phyloP scores from a whole-genome alignment of 352 stramenopile genomes.

The Globisporangium ultimum region DNA sequence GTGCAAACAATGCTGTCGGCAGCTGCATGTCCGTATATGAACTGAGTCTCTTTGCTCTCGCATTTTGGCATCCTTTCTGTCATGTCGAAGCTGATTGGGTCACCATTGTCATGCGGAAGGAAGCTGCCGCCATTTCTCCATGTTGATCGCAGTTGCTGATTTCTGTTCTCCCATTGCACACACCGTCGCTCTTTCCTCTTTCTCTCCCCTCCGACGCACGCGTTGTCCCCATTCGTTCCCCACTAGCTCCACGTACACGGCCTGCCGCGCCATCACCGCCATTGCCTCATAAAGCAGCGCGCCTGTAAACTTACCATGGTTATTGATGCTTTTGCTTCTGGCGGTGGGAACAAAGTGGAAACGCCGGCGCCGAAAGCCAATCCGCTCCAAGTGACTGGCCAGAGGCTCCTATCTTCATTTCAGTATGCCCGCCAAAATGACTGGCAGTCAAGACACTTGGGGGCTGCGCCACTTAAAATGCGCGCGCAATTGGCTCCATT shows the following conservation, averaged over 20 bases:
- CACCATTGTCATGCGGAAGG: no score
- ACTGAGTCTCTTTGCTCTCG: no score
- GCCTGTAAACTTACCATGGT: constrained; percentile 61
- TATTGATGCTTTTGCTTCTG: constrained; percentile 85
- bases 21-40: no score
- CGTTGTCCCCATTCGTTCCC: neutral
- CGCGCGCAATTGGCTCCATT: constrained; percentile 16
- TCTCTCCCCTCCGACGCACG: neutral
- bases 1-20: no score
- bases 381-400: constrained; percentile 25
- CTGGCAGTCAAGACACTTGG: constrained; percentile 66
- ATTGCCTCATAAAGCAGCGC: neutral
- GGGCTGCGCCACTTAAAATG: constrained; percentile 31
- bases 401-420: constrained; percentile 46
- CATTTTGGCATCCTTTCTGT: no score
- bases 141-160: neutral
- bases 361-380: constrained; percentile 20
- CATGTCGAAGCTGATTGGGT: no score
- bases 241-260: no score
- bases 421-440: constrained; percentile 72
- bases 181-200: neutral
- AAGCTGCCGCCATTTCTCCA: neutral
- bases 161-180: neutral
- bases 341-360: constrained; percentile 75
- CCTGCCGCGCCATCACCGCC: neutral